A percentile compares a stretch with the other conserved stretches of the same genome.
Evolutionary conservation across 2,329 filamentous ascomycete species (phyloP).

Genomic region (Cladosporium oxysporum): DNA sequence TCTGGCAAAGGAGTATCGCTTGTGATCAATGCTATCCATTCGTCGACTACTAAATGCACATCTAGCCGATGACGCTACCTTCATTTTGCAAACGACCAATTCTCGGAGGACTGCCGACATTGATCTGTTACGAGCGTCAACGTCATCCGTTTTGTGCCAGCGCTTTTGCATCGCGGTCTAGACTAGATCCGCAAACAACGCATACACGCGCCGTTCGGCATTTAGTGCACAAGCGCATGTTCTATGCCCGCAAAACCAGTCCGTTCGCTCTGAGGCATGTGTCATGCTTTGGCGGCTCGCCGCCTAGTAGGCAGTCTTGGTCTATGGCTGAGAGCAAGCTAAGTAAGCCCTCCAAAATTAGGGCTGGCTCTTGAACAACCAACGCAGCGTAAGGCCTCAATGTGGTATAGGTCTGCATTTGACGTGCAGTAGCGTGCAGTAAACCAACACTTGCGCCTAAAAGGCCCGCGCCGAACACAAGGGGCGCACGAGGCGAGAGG

Average conservation of each 20-base stretch:
- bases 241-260: background rate
- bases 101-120: too few species aligned
- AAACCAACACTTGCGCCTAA: background rate
- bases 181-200: background rate
- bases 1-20: background rate
- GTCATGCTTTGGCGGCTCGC: background rate
- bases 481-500: background rate
- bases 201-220: background rate
- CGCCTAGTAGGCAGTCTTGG: background rate
- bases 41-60: background rate
- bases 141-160: background rate
- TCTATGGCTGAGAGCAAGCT: background rate
- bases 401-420: background rate
- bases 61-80: too few species aligned
- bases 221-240: background rate
- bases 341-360: background rate
- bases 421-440: background rate
- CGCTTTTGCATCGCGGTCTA: background rate
- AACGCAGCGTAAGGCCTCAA: background rate
- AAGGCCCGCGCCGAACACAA: constrained; percentile 8
- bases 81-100: too few species aligned
- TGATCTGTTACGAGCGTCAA: too few species aligned
- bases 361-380: background rate
- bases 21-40: background rate
- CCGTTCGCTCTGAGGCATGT: background rate